Evolutionary conservation across 2,329 filamentous ascomycete genomes (phyloP).

Genomic region (Xylaria sp.): DNA sequence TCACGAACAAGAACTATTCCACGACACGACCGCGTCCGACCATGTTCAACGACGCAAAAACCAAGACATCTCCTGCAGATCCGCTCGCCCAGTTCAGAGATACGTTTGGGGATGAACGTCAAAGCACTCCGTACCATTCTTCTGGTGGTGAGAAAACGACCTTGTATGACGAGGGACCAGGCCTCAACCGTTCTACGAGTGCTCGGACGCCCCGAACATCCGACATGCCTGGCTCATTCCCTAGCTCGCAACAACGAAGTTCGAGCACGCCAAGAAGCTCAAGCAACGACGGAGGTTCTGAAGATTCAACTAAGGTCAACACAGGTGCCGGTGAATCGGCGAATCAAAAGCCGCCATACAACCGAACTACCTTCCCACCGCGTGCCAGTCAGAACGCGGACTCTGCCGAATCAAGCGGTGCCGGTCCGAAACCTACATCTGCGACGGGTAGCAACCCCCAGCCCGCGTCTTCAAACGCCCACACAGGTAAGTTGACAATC

Average conservation of each 20-base stretch:
- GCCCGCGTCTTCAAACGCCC: conserved; percentile 14
- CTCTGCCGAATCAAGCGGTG: conserved; percentile 7
- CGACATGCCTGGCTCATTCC: conserved; percentile 32
- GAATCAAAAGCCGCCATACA: conserved; percentile 12
- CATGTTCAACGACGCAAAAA: conserved; percentile 34
- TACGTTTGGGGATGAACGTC: conserved; percentile 49
- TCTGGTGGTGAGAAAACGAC: conserved; percentile 62
- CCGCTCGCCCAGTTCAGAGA: conserved; percentile 53
- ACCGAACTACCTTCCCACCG: conserved; percentile 15
- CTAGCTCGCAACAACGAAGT: conserved; percentile 31
- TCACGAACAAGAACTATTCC: conserved; percentile 54
- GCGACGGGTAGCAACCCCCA: conserved; percentile 12
- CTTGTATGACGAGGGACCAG: conserved; percentile 52
- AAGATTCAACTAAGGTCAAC: conserved; percentile 26
- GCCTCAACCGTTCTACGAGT: conserved; percentile 50
- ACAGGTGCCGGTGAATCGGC: conserved; percentile 11
- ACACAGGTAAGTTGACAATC: conserved; percentile 24
- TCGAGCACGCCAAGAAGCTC: conserved; percentile 34
- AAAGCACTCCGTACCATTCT: conserved; percentile 60
- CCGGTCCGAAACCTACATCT: conserved; percentile 23
- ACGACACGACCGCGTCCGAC: conserved; percentile 39
- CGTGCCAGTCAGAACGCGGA: conserved; percentile 27
- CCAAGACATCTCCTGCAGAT: conserved; percentile 42
- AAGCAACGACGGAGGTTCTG: conserved; percentile 34
- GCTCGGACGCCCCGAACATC: conserved; percentile 40